Evolutionary conservation across 306 rosid genomes (phyloP).

Genomic region (Hippophae tibetana): DNA sequence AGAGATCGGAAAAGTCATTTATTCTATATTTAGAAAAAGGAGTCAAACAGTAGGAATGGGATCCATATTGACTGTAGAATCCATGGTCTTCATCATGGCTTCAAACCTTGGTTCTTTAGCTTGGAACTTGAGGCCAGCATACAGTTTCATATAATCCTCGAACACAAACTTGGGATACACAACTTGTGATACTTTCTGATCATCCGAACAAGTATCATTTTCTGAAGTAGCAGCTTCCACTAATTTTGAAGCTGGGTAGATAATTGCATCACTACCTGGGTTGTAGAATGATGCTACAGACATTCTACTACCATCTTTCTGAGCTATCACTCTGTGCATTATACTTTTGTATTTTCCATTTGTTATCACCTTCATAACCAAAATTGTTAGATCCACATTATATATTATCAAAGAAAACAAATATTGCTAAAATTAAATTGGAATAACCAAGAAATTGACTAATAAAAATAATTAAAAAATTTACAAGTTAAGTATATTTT

Average conservation of each 20-base stretch:
- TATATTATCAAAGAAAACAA: neutral
- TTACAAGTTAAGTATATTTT: too few relatives aligned
- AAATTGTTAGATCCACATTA: neutral
- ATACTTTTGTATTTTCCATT: constrained; percentile 93
- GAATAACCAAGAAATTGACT: too few relatives aligned
- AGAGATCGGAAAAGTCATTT: too few relatives aligned
- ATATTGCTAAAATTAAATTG: neutral
- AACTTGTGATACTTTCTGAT: constrained; percentile 13
- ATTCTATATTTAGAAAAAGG: too few relatives aligned
- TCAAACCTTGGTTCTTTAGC: constrained; percentile 95
- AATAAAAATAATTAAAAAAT: too few relatives aligned
- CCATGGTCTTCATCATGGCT: constrained; percentile 72
- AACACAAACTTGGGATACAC: constrained; percentile 82
- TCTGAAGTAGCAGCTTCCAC: constrained; percentile 22
- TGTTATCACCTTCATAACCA: constrained; percentile 47
- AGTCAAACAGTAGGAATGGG: constrained; percentile 54
- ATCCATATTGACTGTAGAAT: constrained; percentile 30
- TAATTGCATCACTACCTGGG: constrained; percentile 78
- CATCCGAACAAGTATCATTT: constrained; percentile 16
- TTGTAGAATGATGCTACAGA: constrained; percentile 92
- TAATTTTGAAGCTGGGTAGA: constrained; percentile 67
- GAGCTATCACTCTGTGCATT: constrained; percentile 70
- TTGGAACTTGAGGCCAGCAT: constrained; percentile 72
- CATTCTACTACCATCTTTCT: constrained; percentile 72
- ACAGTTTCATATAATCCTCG: constrained; percentile 93